Evolutionary conservation across 495 filamentous ascomycete genomes (phyloP), one percentile per base, ranked within the genome.

Genomic region (Podospora pseudopauciseta): DNA sequence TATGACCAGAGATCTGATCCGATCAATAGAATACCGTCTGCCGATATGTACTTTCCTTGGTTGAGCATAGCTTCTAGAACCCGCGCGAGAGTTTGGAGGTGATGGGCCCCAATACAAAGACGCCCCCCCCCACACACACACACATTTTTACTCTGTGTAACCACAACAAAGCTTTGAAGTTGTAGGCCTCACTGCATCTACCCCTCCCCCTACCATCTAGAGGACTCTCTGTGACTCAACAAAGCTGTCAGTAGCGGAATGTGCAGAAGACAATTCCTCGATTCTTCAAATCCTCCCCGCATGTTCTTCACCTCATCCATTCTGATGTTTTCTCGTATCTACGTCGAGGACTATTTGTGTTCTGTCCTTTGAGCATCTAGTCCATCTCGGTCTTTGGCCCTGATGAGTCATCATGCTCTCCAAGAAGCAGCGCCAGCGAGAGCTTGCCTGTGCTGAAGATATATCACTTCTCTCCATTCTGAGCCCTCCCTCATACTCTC

Each of bases 11-110:
- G 9, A 13, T 49, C 39, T 49, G 15, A 49, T 13, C 39, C 5
- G 18, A 18, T 49, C 39, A 49, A 49, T 69, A 85, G 82, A 80
- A 65, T 85, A 85, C 67, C 79, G 78, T 65, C 76, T 85, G 58
- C 82, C 82, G 19, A 74, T 86, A 61, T 88, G 86, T 73, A 89
- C 81, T 53, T 86, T 86, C 63, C 81, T 89, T 80, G 86, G 88
- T 71, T 89, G 53, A 70, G 65, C 19, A 49, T 13, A 58, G 23
- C 15, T 16, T 62, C 7, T 2, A 9, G 44, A 4, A n/a, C 65
- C 39, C 67, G 56, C 32, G 27, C 56, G 27, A 0, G 62, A 20
- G 53, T 20, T 44, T 49, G 56, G 13, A 53, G 49, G 53, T 49
- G 16, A 69, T 67, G 60, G 72, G 68, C 70, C 74, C 74, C 72